A percentile compares a stretch with the other conserved stretches of the same genome.
Evolutionary conservation across 2,329 filamentous ascomycete species (phyloP).

Genomic region (Xylogone sp.): DNA sequence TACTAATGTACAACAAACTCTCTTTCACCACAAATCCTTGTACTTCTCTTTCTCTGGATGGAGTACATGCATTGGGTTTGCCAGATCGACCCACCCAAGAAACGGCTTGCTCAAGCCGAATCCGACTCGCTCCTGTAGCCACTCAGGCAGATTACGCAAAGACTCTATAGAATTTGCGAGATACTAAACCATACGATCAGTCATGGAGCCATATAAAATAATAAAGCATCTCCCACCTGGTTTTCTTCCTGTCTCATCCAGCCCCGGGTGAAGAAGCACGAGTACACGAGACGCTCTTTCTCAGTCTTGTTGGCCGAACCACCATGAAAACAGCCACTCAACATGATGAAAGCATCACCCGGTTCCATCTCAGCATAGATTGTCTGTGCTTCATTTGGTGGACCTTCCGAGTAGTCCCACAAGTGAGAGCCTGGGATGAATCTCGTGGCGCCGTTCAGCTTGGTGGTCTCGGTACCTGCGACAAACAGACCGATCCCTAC

Average conservation of each 20-base stretch:
- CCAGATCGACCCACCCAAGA: too few species aligned
- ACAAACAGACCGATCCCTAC: slow-evolving; percentile 3
- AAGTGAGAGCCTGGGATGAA: slow-evolving; percentile 27
- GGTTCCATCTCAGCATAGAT: slow-evolving; percentile 10
- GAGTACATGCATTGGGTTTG: too few species aligned
- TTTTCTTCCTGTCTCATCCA: slow-evolving; percentile 36
- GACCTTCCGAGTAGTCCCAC: slow-evolving; percentile 1
- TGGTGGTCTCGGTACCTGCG: slow-evolving; percentile 19
- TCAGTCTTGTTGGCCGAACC: slow-evolving; percentile 27
- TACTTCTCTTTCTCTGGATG: too few species aligned
- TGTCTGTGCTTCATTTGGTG: background rate
- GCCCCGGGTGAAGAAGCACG: slow-evolving; percentile 29
- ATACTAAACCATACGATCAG: too few species aligned
- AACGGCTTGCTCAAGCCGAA: too few species aligned
- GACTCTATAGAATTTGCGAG: too few species aligned
- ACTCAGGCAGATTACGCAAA: too few species aligned
- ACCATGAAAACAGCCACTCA: slow-evolving; percentile 11
- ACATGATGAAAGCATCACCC: slow-evolving; percentile 15
- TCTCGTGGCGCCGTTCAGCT: slow-evolving; percentile 27
- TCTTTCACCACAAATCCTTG: too few species aligned
- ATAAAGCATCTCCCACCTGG: too few species aligned
- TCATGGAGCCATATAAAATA: too few species aligned
- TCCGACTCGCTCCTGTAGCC: too few species aligned
- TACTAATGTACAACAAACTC: too few species aligned
- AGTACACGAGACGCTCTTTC: slow-evolving; percentile 29